Evolutionary conservation across 306 rosid species (phyloP), one percentile per base, ranked within the genome.

Genomic region (Cicer arietinum): DNA sequence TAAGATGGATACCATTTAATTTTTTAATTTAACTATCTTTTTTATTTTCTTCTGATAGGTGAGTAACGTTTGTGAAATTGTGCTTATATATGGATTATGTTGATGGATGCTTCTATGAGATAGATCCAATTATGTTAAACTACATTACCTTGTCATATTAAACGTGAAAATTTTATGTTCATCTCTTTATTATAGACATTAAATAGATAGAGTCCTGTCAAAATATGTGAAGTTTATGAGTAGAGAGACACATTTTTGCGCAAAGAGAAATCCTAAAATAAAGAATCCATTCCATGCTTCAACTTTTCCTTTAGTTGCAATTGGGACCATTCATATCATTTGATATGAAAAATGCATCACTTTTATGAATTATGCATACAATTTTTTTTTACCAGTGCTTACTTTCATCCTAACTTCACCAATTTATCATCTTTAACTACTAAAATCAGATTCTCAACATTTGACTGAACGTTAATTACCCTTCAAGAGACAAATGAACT

Each of bases 1-100:
- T 92, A 92, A 65, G 87, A 75, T 67, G 71, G 69, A 66, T 20
- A 77, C 13, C 76, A 71, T 77, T 76, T 14, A 20, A 43, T 20
- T 57, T 67, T 70, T 1, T 51, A 41, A 45, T 62, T 71, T 71
- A 56, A 50, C 14, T 25, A 14, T 66, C 17, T 1, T 44, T 74
- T 81, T 3, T 0, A 25, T 48, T 57, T 74, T 58, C 4, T 64
- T 52, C 54, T 48, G 69, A 73, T 64, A 22, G 64, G 22, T 47
- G 40, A 16, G 44, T 35, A 18, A 45, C 64, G 16, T 51, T 50
- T 51, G 47, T 59, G 10, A 10, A 46, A 39, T 46, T 46, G 60
- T 81, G 30, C 63, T 7, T 30, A 2, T 75, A 18, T 70, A 44
- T 70, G 10, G 57, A 61, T 60, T 53, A 44, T 20, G 69, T 69